These are phyloP conservation scores for Ustilago tritici DNA, from an alignment of 1,284 basidiomycete genomes.

Conservation along the genomic window DNA sequence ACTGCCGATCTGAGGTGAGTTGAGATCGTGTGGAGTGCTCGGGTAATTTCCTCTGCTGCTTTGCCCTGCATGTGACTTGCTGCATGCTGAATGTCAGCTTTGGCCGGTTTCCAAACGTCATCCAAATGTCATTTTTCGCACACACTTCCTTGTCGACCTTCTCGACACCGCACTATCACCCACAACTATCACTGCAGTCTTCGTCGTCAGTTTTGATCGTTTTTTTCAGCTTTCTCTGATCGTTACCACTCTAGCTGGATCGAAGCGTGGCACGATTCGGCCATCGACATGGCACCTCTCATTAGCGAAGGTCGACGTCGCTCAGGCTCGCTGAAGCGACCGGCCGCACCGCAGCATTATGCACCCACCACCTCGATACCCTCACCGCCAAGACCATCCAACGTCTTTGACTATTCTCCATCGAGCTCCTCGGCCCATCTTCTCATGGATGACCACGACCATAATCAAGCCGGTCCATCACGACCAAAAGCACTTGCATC, in stretches of 20 bases:
- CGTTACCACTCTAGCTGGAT: background rate
- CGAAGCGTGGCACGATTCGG: background rate
- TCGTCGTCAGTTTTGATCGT: background rate
- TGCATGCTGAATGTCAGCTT: slow-evolving; percentile 14
- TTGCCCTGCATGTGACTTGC: background rate
- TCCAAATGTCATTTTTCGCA: slow-evolving; percentile 33
- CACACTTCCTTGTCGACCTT: background rate
- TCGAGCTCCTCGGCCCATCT: slow-evolving; percentile 12
- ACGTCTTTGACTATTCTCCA: slow-evolving; percentile 10
- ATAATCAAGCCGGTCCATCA: slow-evolving; percentile 20
- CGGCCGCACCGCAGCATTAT: slow-evolving; percentile 8
- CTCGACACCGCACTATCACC: background rate
- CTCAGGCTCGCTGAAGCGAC: slow-evolving; percentile 23
- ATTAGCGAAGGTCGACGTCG: slow-evolving; percentile 9
- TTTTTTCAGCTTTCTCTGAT: background rate
- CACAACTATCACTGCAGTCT: background rate
- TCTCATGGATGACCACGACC: slow-evolving; percentile 5
- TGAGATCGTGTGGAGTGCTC: slow-evolving; percentile 15
- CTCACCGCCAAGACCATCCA: slow-evolving; percentile 17
- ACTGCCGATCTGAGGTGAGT: slow-evolving; percentile 14
- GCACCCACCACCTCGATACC: slow-evolving; percentile 27
- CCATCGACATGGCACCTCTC: slow-evolving; percentile 7
- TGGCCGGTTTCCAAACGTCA: background rate
- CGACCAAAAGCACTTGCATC: background rate
- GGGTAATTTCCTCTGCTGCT: background rate